Evolutionary conservation across 78 protist genomes (phyloP).

Genomic region (Creolimax fragrantissima): DNA sequence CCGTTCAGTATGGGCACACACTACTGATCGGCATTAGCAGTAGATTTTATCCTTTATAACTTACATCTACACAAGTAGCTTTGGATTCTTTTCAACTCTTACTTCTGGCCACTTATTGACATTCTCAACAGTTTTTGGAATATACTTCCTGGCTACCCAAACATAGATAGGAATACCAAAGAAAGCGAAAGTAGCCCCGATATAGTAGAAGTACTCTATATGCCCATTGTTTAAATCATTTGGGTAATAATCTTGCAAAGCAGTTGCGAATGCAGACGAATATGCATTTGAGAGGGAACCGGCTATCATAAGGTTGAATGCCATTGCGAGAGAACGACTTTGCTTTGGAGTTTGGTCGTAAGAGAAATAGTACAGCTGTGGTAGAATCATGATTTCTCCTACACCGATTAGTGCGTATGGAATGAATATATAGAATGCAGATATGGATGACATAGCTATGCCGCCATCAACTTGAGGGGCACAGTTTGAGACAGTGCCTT

Average conservation of each 20-base stretch:
- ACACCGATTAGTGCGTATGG: conserved; percentile 17
- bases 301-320: background rate
- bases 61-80: too few species aligned
- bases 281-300: background rate
- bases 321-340: background rate
- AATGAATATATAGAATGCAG: background rate
- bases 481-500: background rate
- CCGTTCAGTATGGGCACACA: too few species aligned
- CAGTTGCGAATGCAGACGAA: background rate
- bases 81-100: too few species aligned
- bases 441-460: conserved; percentile 4
- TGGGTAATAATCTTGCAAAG: background rate
- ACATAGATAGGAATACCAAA: background rate
- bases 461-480: background rate
- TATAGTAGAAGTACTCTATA: background rate
- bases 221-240: conserved; percentile 19
- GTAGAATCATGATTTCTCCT: background rate
- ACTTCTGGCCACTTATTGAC: too few species aligned
- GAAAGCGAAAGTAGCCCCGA: background rate
- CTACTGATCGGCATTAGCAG: too few species aligned
- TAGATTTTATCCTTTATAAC: too few species aligned
- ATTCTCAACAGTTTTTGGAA: background rate
- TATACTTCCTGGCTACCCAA: background rate
- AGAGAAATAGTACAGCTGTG: background rate
- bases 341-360: conserved; percentile 1